A percentile compares a stretch with the other conserved stretches of the same genome.
These are phyloP conservation scores for Ophiostoma australiae DNA, from an alignment of 2,329 filamentous ascomycete species.

Conservation along the genomic window DNA sequence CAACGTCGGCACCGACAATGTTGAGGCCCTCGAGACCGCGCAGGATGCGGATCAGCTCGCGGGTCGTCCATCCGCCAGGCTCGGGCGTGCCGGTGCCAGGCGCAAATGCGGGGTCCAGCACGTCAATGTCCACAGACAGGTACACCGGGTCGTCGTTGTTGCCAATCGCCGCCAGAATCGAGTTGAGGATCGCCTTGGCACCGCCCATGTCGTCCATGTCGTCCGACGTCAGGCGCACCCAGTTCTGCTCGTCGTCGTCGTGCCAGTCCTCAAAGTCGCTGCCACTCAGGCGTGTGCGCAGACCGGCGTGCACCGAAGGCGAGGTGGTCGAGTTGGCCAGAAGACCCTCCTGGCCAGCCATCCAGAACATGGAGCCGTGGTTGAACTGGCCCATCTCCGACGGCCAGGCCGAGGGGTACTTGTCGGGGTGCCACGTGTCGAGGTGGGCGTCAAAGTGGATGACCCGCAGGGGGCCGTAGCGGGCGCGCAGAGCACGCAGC, in stretches of 20 bases:
- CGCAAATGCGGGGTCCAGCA: constrained; percentile 37
- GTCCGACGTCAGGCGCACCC: constrained; percentile 73
- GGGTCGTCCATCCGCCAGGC: constrained; percentile 84
- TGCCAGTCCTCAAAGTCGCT: constrained; percentile 62
- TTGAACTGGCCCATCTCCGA: constrained; percentile 70
- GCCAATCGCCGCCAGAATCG: constrained; percentile 67
- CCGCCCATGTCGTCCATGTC: constrained; percentile 85
- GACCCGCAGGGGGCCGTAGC: constrained; percentile 62
- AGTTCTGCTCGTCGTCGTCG: constrained; percentile 69
- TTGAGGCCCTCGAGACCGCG: constrained; percentile 78
- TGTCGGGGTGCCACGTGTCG: constrained; percentile 78
- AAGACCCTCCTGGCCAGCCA: constrained; percentile 74
- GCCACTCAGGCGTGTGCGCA: constrained; percentile 70
- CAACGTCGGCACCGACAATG: constrained; percentile 81
- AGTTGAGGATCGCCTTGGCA: constrained; percentile 46
- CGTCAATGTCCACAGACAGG: constrained; percentile 36
- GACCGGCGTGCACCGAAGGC: constrained; percentile 74
- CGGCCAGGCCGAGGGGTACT: constrained; percentile 73
- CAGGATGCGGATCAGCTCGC: constrained; percentile 79
- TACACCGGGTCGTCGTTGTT: constrained; percentile 67
- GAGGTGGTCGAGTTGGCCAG: constrained; percentile 64
- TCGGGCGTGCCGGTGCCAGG: constrained; percentile 73
- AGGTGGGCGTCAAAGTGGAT: constrained; percentile 75
- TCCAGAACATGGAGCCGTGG: constrained; percentile 89
- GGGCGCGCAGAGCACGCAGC: constrained; percentile 58